These are phyloP conservation scores for Carex scoparia DNA, from an alignment of 176 grass and related monocot species.

Conservation along the genomic window DNA sequence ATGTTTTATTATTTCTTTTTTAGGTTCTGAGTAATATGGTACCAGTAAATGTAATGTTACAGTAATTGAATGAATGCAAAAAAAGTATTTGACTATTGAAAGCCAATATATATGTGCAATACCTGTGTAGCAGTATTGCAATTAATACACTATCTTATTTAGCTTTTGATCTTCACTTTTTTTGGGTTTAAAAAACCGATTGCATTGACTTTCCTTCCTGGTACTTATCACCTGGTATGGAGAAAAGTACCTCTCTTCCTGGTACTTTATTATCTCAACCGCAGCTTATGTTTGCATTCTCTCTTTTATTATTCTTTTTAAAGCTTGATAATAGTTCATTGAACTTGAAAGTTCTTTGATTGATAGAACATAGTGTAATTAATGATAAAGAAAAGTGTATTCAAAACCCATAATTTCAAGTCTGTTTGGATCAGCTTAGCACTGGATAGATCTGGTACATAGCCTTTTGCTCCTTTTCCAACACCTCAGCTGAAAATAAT, in stretches of 20 bases:
- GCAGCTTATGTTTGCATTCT: neutral
- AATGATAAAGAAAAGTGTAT: neutral
- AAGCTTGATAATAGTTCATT: neutral
- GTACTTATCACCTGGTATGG: too few species aligned
- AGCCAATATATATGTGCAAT: too few species aligned
- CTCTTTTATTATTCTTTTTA: neutral
- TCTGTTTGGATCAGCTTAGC: neutral
- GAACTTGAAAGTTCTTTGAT: neutral
- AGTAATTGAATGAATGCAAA: too few species aligned
- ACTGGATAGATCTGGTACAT: neutral
- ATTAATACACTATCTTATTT: too few species aligned
- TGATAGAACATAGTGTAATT: neutral
- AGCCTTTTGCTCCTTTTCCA: neutral
- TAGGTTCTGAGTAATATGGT: too few species aligned
- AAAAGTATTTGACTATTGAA: neutral
- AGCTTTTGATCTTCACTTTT: too few species aligned
- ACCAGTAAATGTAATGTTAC: too few species aligned
- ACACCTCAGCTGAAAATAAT: slow-evolving; percentile 20
- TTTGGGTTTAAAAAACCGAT: too few species aligned
- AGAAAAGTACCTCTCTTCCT: too few species aligned
- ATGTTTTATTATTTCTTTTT: too few species aligned
- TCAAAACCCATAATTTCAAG: neutral
- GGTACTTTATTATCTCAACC: neutral
- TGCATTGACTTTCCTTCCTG: too few species aligned
- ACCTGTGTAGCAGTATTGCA: too few species aligned